Conservation (phyloP, 768 basidiomycete genomes). For the Tricholoma sp. region DNA sequence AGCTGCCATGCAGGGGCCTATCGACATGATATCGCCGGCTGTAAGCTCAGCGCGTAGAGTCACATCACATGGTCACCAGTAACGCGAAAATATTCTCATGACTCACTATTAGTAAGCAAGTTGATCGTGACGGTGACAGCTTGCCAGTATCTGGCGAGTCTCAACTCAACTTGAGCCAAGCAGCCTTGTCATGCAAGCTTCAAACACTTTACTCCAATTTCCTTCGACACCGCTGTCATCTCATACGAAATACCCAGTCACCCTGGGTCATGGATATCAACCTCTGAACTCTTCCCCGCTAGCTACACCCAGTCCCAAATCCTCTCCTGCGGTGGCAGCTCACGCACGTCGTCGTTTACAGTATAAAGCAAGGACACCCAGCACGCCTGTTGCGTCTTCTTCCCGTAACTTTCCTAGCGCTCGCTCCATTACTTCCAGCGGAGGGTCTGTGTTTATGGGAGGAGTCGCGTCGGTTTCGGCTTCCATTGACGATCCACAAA, state of each 20-base stretch:
- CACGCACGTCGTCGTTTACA: conserved; percentile 51
- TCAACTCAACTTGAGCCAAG: too few species aligned
- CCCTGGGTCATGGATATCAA: conserved; percentile 14
- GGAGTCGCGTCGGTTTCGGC: conserved; percentile 8
- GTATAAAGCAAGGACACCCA: conserved; percentile 37
- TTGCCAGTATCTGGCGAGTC: too few species aligned
- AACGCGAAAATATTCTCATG: conserved; percentile 2
- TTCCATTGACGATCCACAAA: conserved; percentile 40
- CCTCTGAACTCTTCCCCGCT: conserved; percentile 51
- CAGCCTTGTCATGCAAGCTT: not conserved
- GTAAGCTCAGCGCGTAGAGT: not conserved
- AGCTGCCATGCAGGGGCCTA: too few species aligned
- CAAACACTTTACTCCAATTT: conserved; percentile 2
- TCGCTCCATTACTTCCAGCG: conserved; percentile 12
- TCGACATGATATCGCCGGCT: too few species aligned
- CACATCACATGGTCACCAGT: not conserved
- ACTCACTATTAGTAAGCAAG: too few species aligned
- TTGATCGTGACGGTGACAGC: too few species aligned
- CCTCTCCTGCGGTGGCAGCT: conserved; percentile 41
- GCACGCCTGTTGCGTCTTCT: conserved; percentile 23
- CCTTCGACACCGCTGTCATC: conserved; percentile 12
- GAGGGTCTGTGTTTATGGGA: conserved; percentile 19
- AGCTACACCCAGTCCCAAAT: conserved; percentile 34
- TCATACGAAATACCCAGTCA: not conserved
- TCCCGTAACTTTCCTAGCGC: conserved; percentile 6